Evolutionary conservation across 2,329 filamentous ascomycete genomes (phyloP).

Genomic region (Hypocrella siamensis): DNA sequence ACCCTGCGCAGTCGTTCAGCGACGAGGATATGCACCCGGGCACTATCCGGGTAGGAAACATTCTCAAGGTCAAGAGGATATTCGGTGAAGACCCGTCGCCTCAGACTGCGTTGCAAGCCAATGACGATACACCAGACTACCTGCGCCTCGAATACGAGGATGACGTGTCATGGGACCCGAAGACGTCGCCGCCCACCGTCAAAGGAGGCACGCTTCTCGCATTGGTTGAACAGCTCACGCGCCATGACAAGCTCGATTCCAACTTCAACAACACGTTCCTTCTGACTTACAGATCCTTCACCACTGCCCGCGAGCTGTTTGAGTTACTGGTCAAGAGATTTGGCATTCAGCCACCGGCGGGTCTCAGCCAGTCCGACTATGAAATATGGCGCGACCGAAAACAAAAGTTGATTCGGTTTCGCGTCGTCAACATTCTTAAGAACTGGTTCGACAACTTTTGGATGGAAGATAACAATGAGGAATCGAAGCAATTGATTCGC

Average conservation of each 20-base stretch:
- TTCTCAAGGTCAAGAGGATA: slow-evolving; percentile 50
- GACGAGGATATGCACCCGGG: slow-evolving; percentile 40
- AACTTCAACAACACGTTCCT: slow-evolving; percentile 97
- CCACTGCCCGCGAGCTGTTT: slow-evolving; percentile 76
- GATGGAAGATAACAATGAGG: slow-evolving; percentile 88
- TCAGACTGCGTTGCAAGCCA: slow-evolving; percentile 26
- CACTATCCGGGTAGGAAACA: slow-evolving; percentile 42
- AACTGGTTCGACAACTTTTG: slow-evolving; percentile 98
- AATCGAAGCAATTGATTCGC: slow-evolving; percentile 70
- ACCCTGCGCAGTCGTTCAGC: slow-evolving; percentile 46
- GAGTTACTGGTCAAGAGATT: slow-evolving; percentile 86
- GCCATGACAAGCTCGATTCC: slow-evolving; percentile 88
- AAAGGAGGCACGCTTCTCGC: slow-evolving; percentile 82
- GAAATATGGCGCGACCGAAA: slow-evolving; percentile 86
- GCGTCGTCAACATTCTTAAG: slow-evolving; percentile 94
- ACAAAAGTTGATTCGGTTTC: slow-evolving; percentile 88
- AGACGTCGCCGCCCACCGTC: slow-evolving; percentile 57
- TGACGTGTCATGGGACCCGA: slow-evolving; percentile 81
- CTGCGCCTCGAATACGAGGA: slow-evolving; percentile 74
- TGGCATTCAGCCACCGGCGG: slow-evolving; percentile 78
- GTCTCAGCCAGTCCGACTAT: slow-evolving; percentile 58
- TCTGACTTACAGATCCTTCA: slow-evolving; percentile 91
- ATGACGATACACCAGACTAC: slow-evolving; percentile 72
- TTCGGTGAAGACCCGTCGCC: slow-evolving; percentile 48
- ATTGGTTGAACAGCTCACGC: slow-evolving; percentile 84